A percentile compares a stretch with the other conserved stretches of the same genome.
phyloP scores from a whole-genome alignment of 768 basidiomycete genomes.

The Leccinum barrowsii region DNA sequence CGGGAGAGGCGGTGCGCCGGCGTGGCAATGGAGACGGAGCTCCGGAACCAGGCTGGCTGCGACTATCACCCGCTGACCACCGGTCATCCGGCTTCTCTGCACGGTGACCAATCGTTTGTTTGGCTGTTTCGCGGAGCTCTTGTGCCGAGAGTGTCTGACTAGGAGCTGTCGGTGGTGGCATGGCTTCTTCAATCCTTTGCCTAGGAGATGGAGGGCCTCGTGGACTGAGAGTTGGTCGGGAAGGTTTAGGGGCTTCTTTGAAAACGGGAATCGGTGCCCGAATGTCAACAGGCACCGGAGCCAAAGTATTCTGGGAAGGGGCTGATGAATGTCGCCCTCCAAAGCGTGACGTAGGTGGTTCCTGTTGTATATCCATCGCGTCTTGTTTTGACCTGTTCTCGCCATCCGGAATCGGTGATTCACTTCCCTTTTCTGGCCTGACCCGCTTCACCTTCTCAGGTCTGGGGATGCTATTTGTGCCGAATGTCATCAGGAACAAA shows the following conservation, averaged over 20 bases:
- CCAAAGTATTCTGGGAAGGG: constrained; percentile 13
- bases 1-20: constrained; percentile 62
- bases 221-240: constrained; percentile 21
- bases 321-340: constrained; percentile 17
- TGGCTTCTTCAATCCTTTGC: constrained; percentile 42
- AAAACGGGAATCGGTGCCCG: constrained; percentile 12
- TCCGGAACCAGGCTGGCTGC: constrained; percentile 41
- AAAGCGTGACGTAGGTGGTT: constrained; percentile 18
- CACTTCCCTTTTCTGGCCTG: constrained; percentile 35
- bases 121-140: constrained; percentile 77
- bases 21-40: constrained; percentile 53
- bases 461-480: constrained; percentile 54
- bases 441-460: constrained; percentile 77
- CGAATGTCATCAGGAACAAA: constrained; percentile 6
- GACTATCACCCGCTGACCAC: constrained; percentile 33
- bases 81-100: constrained; percentile 42
- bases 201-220: constrained; percentile 41
- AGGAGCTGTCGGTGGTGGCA: constrained; percentile 77
- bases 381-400: constrained; percentile 28
- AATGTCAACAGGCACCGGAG: constrained; percentile 15
- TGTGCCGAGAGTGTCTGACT: constrained; percentile 78
- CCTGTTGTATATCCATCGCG: constrained; percentile 34
- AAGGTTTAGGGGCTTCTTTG: constrained; percentile 18
- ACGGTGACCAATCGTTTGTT: constrained; percentile 51
- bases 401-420: constrained; percentile 34